phyloP scores from a whole-genome alignment of 352 stramenopile species.

The Blastocystis hominis region DNA sequence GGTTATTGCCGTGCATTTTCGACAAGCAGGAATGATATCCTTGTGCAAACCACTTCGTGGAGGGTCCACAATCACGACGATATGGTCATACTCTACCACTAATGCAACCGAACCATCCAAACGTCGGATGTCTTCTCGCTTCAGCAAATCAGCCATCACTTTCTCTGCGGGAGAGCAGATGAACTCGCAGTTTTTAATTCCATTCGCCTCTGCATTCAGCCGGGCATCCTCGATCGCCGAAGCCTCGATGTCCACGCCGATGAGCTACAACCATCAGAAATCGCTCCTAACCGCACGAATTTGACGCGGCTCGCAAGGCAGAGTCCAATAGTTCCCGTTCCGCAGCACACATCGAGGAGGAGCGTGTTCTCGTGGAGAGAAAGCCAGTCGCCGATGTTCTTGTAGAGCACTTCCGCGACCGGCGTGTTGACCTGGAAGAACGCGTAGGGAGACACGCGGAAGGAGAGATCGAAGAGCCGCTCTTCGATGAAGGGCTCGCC shows the following conservation, averaged over 20 bases:
- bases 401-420: conserved; percentile 85
- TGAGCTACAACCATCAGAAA: conserved; percentile 62
- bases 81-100: conserved; percentile 60
- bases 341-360: conserved; percentile 94
- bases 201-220: conserved; percentile 74
- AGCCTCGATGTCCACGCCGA: conserved; percentile 71
- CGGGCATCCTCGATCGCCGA: conserved; percentile 77
- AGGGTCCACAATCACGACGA: conserved; percentile 91
- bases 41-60: conserved; percentile 84
- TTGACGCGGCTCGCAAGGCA: conserved; percentile 57
- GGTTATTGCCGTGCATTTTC: conserved; percentile 71
- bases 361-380: conserved; percentile 71
- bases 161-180: conserved; percentile 80
- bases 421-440: conserved; percentile 92
- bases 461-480: conserved; percentile 63
- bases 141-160: conserved; percentile 74
- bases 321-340: conserved; percentile 88
- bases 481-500: conserved; percentile 32
- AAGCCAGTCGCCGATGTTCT: conserved; percentile 79
- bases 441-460: conserved; percentile 77
- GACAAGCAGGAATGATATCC: conserved; percentile 75
- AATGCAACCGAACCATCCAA: conserved; percentile 58
- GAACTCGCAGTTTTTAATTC: conserved; percentile 76
- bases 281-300: conserved; percentile 63
- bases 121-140: conserved; percentile 60